phyloP scores from a whole-genome alignment of 2,329 filamentous ascomycete genomes.

The Dichotomopilus funicola region DNA sequence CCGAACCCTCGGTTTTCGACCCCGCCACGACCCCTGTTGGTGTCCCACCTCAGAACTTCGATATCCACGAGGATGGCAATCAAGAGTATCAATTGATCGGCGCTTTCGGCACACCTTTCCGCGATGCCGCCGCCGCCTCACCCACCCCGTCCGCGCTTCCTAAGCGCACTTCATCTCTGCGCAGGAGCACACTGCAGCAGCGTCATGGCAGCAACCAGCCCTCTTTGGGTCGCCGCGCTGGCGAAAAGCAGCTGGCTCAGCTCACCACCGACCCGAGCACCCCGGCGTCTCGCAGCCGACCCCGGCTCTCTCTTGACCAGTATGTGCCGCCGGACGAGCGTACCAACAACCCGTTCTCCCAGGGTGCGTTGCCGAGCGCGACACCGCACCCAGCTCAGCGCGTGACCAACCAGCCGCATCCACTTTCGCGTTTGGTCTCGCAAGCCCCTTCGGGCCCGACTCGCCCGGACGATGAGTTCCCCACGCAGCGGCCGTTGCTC shows the following conservation, averaged over 20 bases:
- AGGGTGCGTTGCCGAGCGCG: slow-evolving; percentile 41
- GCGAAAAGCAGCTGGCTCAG: slow-evolving; percentile 48
- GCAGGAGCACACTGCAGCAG: slow-evolving; percentile 84
- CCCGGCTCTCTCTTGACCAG: slow-evolving; percentile 73
- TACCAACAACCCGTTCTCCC: slow-evolving; percentile 58
- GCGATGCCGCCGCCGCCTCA: slow-evolving; percentile 36
- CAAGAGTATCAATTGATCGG: slow-evolving; percentile 50
- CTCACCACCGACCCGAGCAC: slow-evolving; percentile 49
- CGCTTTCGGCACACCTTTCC: slow-evolving; percentile 25
- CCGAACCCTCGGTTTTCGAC: slow-evolving; percentile 72
- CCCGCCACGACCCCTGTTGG: slow-evolving; percentile 34
- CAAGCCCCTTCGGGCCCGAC: slow-evolving; percentile 81
- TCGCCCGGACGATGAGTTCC: slow-evolving; percentile 61
- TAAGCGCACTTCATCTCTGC: slow-evolving; percentile 67
- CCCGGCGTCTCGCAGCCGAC: slow-evolving; percentile 53
- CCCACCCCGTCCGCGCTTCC: slow-evolving; percentile 51
- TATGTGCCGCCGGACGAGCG: slow-evolving; percentile 58
- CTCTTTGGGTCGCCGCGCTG: slow-evolving; percentile 55
- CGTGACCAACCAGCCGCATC: slow-evolving; percentile 59
- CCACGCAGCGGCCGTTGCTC: slow-evolving; percentile 46
- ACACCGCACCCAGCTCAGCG: slow-evolving; percentile 45
- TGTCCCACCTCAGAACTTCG: slow-evolving; percentile 36
- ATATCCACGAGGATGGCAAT: slow-evolving; percentile 36
- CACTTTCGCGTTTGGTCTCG: slow-evolving; percentile 77
- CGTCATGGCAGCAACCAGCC: slow-evolving; percentile 60